Percentiles rank a stretch among this genome's conserved stretches.
Evolutionary conservation across 73 alveolate species (phyloP).

Genomic region (Breviolum minutum): DNA sequence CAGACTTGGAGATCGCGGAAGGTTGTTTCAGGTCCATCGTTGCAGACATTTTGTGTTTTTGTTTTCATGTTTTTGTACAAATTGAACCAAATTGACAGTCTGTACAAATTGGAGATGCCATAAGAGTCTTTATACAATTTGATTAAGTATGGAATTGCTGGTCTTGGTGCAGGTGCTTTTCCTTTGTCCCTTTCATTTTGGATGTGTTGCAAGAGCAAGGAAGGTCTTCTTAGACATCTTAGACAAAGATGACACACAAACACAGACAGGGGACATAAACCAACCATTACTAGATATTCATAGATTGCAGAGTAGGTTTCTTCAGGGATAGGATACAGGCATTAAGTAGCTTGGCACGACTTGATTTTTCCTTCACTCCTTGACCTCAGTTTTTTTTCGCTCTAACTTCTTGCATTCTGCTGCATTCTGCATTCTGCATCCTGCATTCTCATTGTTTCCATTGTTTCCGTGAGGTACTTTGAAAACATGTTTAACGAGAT

Average conservation of each 20-base stretch:
- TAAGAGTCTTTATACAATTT: background rate
- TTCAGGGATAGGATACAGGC: too few species aligned
- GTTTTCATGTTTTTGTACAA: background rate
- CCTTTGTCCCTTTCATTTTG: too few species aligned
- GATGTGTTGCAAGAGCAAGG: too few species aligned
- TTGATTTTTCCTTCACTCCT: background rate
- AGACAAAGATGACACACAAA: too few species aligned
- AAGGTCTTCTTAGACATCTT: too few species aligned
- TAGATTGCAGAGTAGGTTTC: too few species aligned
- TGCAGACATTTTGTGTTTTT: background rate
- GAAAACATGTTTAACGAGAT: constrained; percentile 91
- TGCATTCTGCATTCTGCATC: background rate
- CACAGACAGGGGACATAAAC: too few species aligned
- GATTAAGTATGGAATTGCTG: background rate
- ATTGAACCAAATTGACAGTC: background rate
- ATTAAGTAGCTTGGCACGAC: background rate
- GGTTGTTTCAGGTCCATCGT: constrained; percentile 73
- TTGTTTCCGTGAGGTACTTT: constrained; percentile 16
- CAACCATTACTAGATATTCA: too few species aligned
- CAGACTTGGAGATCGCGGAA: constrained; percentile 89
- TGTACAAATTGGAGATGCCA: background rate
- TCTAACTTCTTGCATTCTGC: background rate
- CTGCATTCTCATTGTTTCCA: background rate
- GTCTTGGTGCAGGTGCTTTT: too few species aligned
- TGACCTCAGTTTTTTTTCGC: background rate